Evolutionary conservation across 257 asterid genomes (phyloP).

Genomic region (Scutellaria baicalensis): DNA sequence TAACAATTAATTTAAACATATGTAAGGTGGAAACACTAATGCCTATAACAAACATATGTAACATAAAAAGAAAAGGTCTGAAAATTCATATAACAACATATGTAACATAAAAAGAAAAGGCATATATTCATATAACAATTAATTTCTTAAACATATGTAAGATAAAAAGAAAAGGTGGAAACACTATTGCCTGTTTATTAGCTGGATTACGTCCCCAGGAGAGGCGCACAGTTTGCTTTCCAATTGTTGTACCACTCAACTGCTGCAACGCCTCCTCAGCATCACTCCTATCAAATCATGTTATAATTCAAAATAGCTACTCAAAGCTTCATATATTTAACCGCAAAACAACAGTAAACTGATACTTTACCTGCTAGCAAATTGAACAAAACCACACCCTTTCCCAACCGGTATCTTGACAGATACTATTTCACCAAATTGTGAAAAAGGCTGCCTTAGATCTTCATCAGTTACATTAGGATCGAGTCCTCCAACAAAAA

Average conservation of each 20-base stretch:
- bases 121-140: no score
- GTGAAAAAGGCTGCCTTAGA: slow-evolving; percentile 78
- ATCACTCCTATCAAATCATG: slow-evolving; percentile 34
- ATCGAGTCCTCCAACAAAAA: slow-evolving; percentile 95
- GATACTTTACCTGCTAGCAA: slow-evolving; percentile 56
- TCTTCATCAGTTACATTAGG: slow-evolving; percentile 78
- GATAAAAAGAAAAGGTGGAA: neutral
- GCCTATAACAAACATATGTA: no score
- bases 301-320: neutral
- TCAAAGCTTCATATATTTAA: neutral
- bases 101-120: no score
- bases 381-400: slow-evolving; percentile 95
- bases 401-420: slow-evolving; percentile 85
- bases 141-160: neutral
- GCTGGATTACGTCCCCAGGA: slow-evolving; percentile 88
- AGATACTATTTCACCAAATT: slow-evolving; percentile 73
- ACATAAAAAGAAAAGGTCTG: no score
- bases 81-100: no score
- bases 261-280: slow-evolving; percentile 82
- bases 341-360: neutral
- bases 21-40: no score
- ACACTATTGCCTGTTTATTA: slow-evolving; percentile 49
- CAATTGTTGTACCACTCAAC: slow-evolving; percentile 63
- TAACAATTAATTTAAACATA: no score
- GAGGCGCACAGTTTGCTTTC: slow-evolving; percentile 75